phyloP scores from a whole-genome alignment of 2,329 filamentous ascomycete species.

The Tolypocladium tropicale region DNA sequence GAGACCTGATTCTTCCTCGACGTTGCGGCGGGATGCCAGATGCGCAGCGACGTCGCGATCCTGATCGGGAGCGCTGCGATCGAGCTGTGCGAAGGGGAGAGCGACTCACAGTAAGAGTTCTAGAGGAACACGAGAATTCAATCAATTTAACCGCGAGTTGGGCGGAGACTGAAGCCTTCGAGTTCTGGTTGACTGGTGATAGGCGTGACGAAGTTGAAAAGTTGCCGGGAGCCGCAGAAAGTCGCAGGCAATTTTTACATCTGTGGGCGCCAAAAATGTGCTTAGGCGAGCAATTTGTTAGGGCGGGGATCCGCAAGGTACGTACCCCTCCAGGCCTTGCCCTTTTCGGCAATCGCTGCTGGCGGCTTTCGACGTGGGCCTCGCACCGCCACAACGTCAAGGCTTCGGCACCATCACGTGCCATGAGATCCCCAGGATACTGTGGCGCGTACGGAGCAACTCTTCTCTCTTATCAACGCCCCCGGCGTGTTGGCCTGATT shows the following conservation, averaged over 20 bases:
- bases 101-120: constrained; percentile 23
- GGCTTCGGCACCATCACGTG: background rate
- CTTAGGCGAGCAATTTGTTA: constrained; percentile 16
- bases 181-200: constrained; percentile 49
- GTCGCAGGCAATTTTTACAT: constrained; percentile 18
- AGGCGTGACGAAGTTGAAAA: constrained; percentile 17
- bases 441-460: constrained; percentile 1
- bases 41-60: background rate
- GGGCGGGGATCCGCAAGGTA: constrained; percentile 7
- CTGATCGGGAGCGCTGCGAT: background rate
- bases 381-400: constrained; percentile 3
- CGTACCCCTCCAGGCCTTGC: background rate
- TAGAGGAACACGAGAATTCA: constrained; percentile 79
- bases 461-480: background rate
- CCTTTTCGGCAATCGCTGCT: background rate
- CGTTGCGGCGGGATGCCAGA: background rate
- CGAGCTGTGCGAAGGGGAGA: background rate
- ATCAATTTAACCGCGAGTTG: constrained; percentile 99
- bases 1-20: constrained; percentile 15
- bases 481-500: background rate
- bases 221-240: constrained; percentile 11
- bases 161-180: constrained; percentile 99
- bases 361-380: background rate
- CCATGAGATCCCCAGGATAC: background rate
- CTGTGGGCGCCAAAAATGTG: constrained; percentile 21